Base-by-base conservation (phyloP, 2,329 filamentous ascomycete species). In the Fusarium sp. region DNA sequence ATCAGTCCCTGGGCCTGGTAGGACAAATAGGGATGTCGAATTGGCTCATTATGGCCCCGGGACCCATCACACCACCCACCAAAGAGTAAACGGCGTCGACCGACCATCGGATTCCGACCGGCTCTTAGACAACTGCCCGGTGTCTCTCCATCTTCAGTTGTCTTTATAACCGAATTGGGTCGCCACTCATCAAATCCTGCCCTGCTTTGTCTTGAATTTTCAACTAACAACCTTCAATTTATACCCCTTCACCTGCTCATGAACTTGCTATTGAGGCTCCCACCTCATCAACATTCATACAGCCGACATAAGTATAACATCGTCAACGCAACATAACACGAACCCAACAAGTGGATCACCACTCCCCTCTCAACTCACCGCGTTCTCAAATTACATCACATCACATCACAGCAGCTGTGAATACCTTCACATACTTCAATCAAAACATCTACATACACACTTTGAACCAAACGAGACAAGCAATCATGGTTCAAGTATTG, bases 401-500 rank as follows among this genome's bases (percentile, higher is more conserved):
- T 60, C 30, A 52, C 44, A 25, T 46, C 40, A 46, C 15, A 25
- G 18, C 18, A 40, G 24, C 32, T 41, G 49, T 55, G 47, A 62
- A 53, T 59, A 55, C 40, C 49, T 38, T 54, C 16, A 60, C n/a
- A 62, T 45, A 62, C 49, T 22, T 63, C 44, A 57, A 40, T 45
- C 52, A 58, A 44, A 56, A 44, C 56, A n/a, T 38, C 34, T 38
- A 38, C 13, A 24, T 22, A 49, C 16, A 55, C 29, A 55, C 2
- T 16, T 34, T 12, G 52, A 20, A 61, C 44, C 20, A 25, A 43
- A 29, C 48, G 52, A 20, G 41, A 58, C 34, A 41, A 57, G 44
- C 41, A 63, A 75, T 49, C 45, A 80, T 80, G 78, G 78, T 80
- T 62, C 78, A 79, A 65, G 47, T 79, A 38, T 70, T 79, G 18